phyloP scores from a whole-genome alignment of 768 basidiomycete species.

The Coprinellus micaceus region DNA sequence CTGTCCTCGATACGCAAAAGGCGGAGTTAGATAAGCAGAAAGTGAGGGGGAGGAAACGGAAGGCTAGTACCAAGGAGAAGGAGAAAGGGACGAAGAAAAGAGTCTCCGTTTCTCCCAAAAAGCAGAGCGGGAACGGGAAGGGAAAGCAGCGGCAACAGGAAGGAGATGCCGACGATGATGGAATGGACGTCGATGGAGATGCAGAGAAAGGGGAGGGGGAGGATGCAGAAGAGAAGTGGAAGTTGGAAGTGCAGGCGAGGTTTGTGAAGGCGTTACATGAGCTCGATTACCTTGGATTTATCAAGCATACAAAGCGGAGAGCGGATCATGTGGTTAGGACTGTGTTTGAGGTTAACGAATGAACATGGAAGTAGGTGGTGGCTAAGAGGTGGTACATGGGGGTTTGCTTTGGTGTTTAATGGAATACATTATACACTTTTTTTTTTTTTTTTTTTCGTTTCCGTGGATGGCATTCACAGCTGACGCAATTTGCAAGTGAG shows the following conservation, averaged over 20 bases:
- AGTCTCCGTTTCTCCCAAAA: conserved; percentile 9
- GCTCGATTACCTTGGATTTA: conserved; percentile 73
- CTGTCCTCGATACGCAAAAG: conserved; percentile 61
- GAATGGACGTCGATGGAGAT: conserved; percentile 29
- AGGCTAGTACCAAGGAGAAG: neutral
- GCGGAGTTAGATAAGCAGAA: conserved; percentile 13
- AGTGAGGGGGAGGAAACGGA: conserved; percentile 10
- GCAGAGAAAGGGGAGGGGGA: conserved; percentile 29
- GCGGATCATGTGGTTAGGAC: conserved; percentile 71
- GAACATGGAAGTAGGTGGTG: too few species aligned
- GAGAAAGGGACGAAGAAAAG: neutral
- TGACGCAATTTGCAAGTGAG: too few species aligned
- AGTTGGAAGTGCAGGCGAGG: conserved; percentile 65
- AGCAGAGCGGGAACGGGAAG: conserved; percentile 19
- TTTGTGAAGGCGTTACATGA: conserved; percentile 81
- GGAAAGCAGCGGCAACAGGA: conserved; percentile 21
- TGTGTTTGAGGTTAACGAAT: conserved; percentile 48
- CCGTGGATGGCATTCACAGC: too few species aligned
- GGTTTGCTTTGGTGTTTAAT: too few species aligned
- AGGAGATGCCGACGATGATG: conserved; percentile 20
- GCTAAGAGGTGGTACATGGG: too few species aligned
- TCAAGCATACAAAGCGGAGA: conserved; percentile 78
- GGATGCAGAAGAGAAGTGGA: conserved; percentile 48
- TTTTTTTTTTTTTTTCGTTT: too few species aligned
- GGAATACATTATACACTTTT: too few species aligned